A percentile compares a stretch with the other conserved stretches of the same genome.
Conservation (phyloP, 2,329 filamentous ascomycete genomes). For the Xylariaceae sp. region DNA sequence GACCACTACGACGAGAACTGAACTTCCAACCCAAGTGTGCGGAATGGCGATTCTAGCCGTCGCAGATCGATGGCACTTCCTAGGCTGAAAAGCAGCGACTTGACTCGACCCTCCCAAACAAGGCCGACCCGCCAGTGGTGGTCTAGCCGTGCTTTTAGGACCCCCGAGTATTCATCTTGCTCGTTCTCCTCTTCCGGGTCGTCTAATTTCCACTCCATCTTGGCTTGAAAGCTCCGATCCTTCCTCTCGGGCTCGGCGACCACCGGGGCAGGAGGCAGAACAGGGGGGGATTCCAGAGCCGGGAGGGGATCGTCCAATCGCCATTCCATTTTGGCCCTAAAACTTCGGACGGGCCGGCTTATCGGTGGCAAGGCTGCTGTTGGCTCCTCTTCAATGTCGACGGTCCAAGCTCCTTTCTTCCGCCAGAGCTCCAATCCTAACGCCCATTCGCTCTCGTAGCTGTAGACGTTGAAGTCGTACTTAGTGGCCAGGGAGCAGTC, state of each 20-base stretch:
- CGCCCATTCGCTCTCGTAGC: slow-evolving; percentile 90
- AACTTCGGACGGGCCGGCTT: slow-evolving; percentile 33
- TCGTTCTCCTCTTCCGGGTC: slow-evolving; percentile 10
- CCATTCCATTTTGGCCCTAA: slow-evolving; percentile 45
- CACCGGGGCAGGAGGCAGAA: slow-evolving; percentile 3
- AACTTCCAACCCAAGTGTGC: slow-evolving; percentile 68
- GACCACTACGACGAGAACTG: slow-evolving; percentile 65
- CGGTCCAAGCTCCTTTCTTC: slow-evolving; percentile 39
- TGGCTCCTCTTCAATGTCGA: slow-evolving; percentile 26
- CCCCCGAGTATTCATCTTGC: slow-evolving; percentile 68
- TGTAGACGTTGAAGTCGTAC: slow-evolving; percentile 97
- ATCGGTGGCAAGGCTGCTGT: slow-evolving; percentile 11
- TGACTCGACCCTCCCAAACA: slow-evolving; percentile 87
- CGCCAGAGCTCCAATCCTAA: slow-evolving; percentile 92
- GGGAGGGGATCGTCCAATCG: slow-evolving; percentile 11
- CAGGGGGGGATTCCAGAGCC: slow-evolving; percentile 6
- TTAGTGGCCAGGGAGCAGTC: slow-evolving; percentile 80
- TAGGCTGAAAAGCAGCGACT: slow-evolving; percentile 86
- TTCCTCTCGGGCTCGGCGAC: slow-evolving; percentile 10
- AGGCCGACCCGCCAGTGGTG: slow-evolving; percentile 81
- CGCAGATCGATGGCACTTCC: slow-evolving; percentile 79
- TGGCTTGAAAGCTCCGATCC: slow-evolving; percentile 45
- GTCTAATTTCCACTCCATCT: slow-evolving; percentile 38
- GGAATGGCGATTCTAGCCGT: slow-evolving; percentile 67
- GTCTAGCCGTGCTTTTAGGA: slow-evolving; percentile 83